phyloP scores from a whole-genome alignment of 257 asterid genomes.

The Solanum medicagineum region DNA sequence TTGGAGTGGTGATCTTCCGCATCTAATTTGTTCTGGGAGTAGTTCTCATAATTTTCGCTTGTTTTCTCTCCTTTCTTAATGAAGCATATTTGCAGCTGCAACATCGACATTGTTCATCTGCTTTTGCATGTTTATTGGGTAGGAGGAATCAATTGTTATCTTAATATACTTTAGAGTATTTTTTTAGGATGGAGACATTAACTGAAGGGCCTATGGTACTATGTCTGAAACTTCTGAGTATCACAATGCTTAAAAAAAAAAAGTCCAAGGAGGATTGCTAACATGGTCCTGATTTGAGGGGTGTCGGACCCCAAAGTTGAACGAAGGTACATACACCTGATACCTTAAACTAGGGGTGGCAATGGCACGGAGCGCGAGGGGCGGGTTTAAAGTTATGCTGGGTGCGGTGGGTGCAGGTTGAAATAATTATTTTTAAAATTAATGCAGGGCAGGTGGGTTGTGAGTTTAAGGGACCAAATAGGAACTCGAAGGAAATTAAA shows the following conservation, averaged over 20 bases:
- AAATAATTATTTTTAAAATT: too few relatives aligned
- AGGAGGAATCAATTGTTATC: not conserved
- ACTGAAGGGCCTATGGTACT: not conserved
- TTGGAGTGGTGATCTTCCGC: not conserved
- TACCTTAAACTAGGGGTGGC: not conserved
- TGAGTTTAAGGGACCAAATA: too few relatives aligned
- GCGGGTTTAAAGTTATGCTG: too few relatives aligned
- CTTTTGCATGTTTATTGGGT: not conserved
- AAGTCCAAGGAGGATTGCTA: not conserved
- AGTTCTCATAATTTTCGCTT: not conserved
- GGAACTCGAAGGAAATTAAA: too few relatives aligned
- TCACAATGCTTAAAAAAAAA: not conserved
- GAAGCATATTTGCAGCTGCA: not conserved
- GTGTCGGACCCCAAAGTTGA: not conserved
- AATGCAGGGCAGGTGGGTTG: too few relatives aligned
- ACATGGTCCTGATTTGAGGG: not conserved
- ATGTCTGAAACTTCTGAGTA: not conserved
- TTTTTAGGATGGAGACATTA: not conserved
- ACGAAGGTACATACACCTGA: not conserved
- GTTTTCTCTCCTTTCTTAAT: not conserved
- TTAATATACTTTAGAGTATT: not conserved
- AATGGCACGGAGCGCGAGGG: too few relatives aligned
- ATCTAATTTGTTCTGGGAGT: not conserved
- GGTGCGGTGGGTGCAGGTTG: too few relatives aligned
- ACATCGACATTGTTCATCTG: not conserved